Evolutionary conservation across 257 asterid species (phyloP), one percentile per base, ranked within the genome.

Genomic region (Solanum chiquidenum): DNA sequence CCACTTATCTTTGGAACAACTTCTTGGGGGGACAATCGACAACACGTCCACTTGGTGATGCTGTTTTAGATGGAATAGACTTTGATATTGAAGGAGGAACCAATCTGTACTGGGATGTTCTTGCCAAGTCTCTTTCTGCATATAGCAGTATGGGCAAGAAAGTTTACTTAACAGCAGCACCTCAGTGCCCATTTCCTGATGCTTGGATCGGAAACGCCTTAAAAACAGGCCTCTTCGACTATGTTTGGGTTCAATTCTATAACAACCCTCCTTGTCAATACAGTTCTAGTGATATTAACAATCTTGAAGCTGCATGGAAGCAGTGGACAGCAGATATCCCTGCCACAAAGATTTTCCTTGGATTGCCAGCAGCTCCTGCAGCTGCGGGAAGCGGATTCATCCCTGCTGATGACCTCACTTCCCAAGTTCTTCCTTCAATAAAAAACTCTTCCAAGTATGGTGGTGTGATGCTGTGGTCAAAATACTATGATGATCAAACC

Each of bases 71-170:
- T 40, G 87, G 83, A 27, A 86, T 86, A 20, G 87, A 86, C 87
- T 86, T 69, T 16, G 87, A 86, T 86, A 86, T 86, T 52, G 87
- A 85, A 40, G 87, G 87, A 85, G 87, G 87, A 23, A 85, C 83
- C 0, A 85, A 69, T 49, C 25, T 64, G 10, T 69, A 86, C 40
- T 86, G 87, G 83, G 87, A 86, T 86, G 87, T 64, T 42, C 82
- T 86, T 42, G 87, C 87, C 64, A 86, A 42, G 64, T 86, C 75
- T 34, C 87, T 86, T 86, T 86, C 87, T 69, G 87, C 82, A 0
- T 86, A 42, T 49, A 86, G 87, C 87, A 86, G 58, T 21, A 66
- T 37, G 9, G 71, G 87, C 6, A 86, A 86, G 82, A 86, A 69
- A 69, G 69, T 86, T 27, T 69, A 86, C 87, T 86, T 86, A 71